These are phyloP conservation scores for Malus hybrid DNA, from an alignment of 331 rosid species.

Conservation along the genomic window DNA sequence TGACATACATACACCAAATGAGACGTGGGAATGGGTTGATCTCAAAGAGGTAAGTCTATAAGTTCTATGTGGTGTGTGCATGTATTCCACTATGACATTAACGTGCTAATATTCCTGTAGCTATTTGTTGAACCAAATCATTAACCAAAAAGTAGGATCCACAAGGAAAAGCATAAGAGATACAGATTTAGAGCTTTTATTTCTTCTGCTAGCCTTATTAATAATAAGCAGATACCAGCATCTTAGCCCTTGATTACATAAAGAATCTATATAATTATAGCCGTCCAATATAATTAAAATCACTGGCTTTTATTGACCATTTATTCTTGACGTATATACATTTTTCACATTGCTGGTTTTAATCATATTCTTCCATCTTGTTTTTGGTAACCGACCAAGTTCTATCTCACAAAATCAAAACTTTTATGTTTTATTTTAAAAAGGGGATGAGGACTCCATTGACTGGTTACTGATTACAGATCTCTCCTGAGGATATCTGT, in stretches of 20 bases:
- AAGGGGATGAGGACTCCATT: background rate
- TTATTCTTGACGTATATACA: background rate
- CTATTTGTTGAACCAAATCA: background rate
- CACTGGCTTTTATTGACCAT: background rate
- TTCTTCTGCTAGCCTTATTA: background rate
- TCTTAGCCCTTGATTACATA: background rate
- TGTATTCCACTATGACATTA: background rate
- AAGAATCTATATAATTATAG: too few relatives aligned
- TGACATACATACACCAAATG: constrained; percentile 61
- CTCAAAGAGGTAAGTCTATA: constrained; percentile 67
- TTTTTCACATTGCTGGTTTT: background rate
- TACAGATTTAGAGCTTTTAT: background rate
- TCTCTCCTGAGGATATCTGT: constrained; percentile 69
- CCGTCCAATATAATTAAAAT: background rate
- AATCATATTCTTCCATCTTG: background rate
- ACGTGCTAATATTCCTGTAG: background rate
- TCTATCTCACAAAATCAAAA: background rate
- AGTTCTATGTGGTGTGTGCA: background rate
- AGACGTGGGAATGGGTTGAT: constrained; percentile 96
- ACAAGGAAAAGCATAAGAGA: background rate
- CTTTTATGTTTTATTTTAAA: background rate
- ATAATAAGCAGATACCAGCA: background rate
- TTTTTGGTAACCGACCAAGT: too few relatives aligned
- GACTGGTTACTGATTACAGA: constrained; percentile 32
- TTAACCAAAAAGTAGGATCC: background rate